Evolutionary conservation across 805 yeast genomes (phyloP), one percentile per base, ranked within the genome.

Genomic region (Yarrowia sp.): DNA sequence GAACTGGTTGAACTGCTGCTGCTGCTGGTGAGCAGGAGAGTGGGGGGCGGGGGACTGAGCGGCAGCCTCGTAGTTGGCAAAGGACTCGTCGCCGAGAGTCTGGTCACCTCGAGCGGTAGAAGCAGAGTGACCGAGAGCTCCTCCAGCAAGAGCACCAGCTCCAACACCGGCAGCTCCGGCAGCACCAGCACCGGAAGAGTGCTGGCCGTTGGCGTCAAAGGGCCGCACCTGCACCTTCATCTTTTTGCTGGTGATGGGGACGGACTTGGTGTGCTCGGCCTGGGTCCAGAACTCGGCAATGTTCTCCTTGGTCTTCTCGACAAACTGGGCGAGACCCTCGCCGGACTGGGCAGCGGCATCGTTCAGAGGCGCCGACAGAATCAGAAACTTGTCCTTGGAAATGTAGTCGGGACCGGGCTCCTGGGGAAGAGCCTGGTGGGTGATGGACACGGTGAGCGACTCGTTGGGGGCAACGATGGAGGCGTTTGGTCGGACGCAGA

Each of bases 401-500:
- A 87, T 88, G 78, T 82, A 85, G 73, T 86, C 91, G 58, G 84
- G 77, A 2, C 85, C 79, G 62, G 96, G 92, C 66, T 90, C 93
- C 71, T 86, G 85, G 64, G 86, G 79, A 70, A 89, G 81, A 14
- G 96, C 97, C 77, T 92, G 92, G 68, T 91, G 85, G 71, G 91
- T 90, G 71, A 95, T 74, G 53, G 92, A 84, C 63, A 95, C 89
- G 65, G 88, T 85, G 63, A 86, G 77, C 28, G 86, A 75, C 69
- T 84, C 83, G 39, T 96, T 95, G 13, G 98, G 92, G 33, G 80
- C 81, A 65, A 95, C 80, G 39, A 88, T 76, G 14, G 95, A 85
- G 66, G 98, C 93, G 76, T 92, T 95, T 68, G 99, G 99, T 78
- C 97, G 88, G 62, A 95, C 98, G 76, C 97, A 90, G 81, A 92